A percentile compares a stretch with the other conserved stretches of the same genome.
These are phyloP conservation scores for Rhodotorula sp. DNA, from an alignment of 1,284 basidiomycete species.

Conservation along the genomic window DNA sequence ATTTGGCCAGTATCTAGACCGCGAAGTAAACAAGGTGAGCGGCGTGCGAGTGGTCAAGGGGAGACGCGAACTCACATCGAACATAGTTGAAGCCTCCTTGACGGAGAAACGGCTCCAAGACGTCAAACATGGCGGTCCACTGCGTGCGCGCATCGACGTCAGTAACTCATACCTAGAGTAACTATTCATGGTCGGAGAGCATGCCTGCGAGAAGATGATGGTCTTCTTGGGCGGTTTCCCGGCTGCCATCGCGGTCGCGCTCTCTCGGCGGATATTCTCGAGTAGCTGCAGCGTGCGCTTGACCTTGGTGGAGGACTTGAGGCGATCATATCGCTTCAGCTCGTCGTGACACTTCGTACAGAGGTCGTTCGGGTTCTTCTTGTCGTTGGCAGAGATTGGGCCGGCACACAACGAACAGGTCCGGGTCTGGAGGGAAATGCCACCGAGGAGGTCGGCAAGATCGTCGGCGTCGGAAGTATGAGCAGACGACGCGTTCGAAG, in stretches of 20 bases:
- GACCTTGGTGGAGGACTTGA: slow-evolving; percentile 65
- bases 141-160: slow-evolving; percentile 50
- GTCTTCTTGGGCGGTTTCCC: slow-evolving; percentile 67
- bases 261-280: slow-evolving; percentile 58
- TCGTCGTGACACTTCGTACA: slow-evolving; percentile 42
- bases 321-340: slow-evolving; percentile 26
- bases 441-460: slow-evolving; percentile 24
- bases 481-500: slow-evolving; percentile 50
- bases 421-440: slow-evolving; percentile 6
- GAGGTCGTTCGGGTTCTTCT: neutral
- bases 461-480: slow-evolving; percentile 53
- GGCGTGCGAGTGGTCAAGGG: too few species aligned
- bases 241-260: slow-evolving; percentile 5
- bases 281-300: slow-evolving; percentile 76
- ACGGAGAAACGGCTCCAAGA: slow-evolving; percentile 78
- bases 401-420: slow-evolving; percentile 16
- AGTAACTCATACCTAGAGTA: neutral
- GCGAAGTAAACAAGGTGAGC: neutral
- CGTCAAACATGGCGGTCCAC: slow-evolving; percentile 85
- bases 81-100: slow-evolving; percentile 68
- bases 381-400: neutral
- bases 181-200: slow-evolving; percentile 49
- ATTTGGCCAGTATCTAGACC: slow-evolving; percentile 37
- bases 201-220: slow-evolving; percentile 61
- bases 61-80: slow-evolving; percentile 65